Evolutionary conservation across 208 protist genomes (phyloP).

Genomic region (Naegleria gruberi): DNA sequence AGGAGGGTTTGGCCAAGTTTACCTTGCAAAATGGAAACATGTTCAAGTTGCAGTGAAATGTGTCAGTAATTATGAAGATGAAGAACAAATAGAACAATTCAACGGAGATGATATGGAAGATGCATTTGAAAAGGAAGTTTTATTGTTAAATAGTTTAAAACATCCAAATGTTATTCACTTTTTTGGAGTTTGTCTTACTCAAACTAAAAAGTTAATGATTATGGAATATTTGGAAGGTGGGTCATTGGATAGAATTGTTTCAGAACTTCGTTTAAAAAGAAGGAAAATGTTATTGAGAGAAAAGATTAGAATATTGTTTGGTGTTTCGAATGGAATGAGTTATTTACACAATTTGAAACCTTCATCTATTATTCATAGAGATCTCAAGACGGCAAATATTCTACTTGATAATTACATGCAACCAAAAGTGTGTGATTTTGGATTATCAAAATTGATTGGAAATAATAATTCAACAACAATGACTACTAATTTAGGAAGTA

Average conservation of each 20-base stretch:
- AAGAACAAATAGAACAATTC: neutral
- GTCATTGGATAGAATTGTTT: neutral
- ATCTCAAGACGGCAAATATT: neutral
- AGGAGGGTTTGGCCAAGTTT: neutral
- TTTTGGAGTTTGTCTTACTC: neutral
- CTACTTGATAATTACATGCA: neutral
- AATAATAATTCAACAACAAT: neutral
- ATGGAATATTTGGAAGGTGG: neutral
- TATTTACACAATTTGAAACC: constrained; percentile 6
- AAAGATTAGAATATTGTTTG: neutral
- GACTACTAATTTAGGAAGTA: neutral
- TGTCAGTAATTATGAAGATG: neutral
- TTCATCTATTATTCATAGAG: neutral
- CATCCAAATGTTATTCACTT: neutral
- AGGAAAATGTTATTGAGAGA: neutral
- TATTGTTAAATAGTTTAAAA: neutral
- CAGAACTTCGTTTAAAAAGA: neutral
- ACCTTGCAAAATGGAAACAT: neutral
- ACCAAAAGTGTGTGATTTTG: constrained; percentile 12
- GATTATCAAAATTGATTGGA: neutral
- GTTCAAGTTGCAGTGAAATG: neutral
- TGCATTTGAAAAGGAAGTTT: neutral
- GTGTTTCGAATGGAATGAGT: neutral
- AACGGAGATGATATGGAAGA: neutral
- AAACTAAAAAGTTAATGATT: neutral